Evolutionary conservation across 805 yeast species (phyloP).

Genomic region (Teunomyces atbi): DNA sequence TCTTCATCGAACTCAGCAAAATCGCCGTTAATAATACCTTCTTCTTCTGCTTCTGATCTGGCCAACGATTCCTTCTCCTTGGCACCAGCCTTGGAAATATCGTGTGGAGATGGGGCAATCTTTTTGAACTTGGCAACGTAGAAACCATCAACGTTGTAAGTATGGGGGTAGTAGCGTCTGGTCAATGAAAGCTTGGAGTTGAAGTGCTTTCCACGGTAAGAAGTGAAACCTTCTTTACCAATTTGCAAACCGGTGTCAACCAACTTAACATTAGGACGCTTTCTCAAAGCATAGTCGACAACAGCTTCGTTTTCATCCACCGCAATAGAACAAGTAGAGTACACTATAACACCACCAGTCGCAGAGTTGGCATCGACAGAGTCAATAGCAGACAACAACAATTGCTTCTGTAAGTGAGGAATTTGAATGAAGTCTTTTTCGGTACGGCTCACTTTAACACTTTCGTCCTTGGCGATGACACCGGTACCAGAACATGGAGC

Average conservation of each 20-base stretch:
- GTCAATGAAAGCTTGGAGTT: constrained; percentile 74
- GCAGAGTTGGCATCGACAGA: constrained; percentile 91
- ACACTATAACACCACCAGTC: constrained; percentile 91
- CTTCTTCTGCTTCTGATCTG: constrained; percentile 78
- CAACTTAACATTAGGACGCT: constrained; percentile 92
- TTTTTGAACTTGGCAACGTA: constrained; percentile 95
- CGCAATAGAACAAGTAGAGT: constrained; percentile 97
- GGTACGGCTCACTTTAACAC: constrained; percentile 88
- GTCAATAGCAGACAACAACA: constrained; percentile 91
- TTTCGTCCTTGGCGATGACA: constrained; percentile 95
- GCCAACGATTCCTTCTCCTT: constrained; percentile 79
- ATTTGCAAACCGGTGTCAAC: constrained; percentile 90
- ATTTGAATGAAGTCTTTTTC: constrained; percentile 95
- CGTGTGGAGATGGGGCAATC: constrained; percentile 82
- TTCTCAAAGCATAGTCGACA: constrained; percentile 94
- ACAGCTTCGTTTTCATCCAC: constrained; percentile 99
- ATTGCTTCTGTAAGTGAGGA: constrained; percentile 94
- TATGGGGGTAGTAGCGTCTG: constrained; percentile 96
- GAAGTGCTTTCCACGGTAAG: constrained; percentile 90
- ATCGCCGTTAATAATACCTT: constrained; percentile 80
- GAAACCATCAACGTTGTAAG: constrained; percentile 98
- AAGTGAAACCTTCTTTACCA: constrained; percentile 94
- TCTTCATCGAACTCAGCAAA: constrained; percentile 78
- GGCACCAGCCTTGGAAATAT: constrained; percentile 83
- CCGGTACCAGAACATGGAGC: constrained; percentile 99